Base-by-base conservation (phyloP, 2,329 filamentous ascomycete species). In the Ceratocystis harringtonii region DNA sequence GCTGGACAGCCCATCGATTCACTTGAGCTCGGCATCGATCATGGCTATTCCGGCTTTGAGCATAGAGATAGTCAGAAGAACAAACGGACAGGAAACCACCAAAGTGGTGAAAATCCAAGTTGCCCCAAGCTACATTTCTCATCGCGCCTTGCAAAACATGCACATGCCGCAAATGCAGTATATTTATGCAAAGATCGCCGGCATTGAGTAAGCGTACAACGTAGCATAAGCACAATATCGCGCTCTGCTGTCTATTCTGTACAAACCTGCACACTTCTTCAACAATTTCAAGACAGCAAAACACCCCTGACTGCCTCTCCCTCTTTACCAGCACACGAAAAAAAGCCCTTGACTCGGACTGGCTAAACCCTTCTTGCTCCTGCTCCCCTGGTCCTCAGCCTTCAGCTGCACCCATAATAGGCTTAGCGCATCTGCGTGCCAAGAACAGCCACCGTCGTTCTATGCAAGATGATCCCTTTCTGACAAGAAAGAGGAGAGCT, bases 351-450 rank as follows among this genome's bases (percentile, higher is more conserved):
- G 45, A 22, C 45, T 48, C 5, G 45, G 50, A 15, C 22, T 15
- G 25, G 25, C 19, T 17, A 57, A 17, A 30, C 52, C 22, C 36
- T 12, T 41, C 10, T 12, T 41, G 12, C 22, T 5, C 10, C 52
- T 57, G 3, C 25, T 28, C 55, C 55, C 55, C 55, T 58, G 55
- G 19, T 32, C 32, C 15, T 58, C 55, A 58, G 28, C 55, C 55
- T 30, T 58, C 55, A 58, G 55, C 55, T 58, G 28, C 22, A 8
- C 15, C 55, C 17, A 10, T 8, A 58, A 58, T 8, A 58, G 55
- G 55, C 28, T 58, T 58, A 58, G 55, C 55, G 25, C 55, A 58
- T 58, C 55, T 58, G 55, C 55, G 19, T 15, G 28, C 55, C 55
- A 58, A 58, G 55, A 22, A 36, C 55, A 17, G 10, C 55, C 30